These are phyloP conservation scores for Nigrograna mackinnonii DNA, from an alignment of 2,329 filamentous ascomycete genomes.

Conservation along the genomic window DNA sequence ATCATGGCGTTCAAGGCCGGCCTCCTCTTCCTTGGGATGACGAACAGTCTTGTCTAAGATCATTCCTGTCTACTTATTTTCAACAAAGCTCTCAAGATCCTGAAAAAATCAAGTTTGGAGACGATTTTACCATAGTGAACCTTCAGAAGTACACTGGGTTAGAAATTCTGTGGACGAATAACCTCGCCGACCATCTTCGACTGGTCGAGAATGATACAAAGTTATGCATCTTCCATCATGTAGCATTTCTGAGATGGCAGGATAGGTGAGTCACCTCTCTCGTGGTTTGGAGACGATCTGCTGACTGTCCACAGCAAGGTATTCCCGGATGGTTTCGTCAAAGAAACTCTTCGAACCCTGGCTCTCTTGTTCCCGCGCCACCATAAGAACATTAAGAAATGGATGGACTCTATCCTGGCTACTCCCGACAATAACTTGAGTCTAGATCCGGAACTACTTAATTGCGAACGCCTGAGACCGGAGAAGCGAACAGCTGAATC, in stretches of 20 bases:
- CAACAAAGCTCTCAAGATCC: conserved; percentile 7
- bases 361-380: conserved; percentile 41
- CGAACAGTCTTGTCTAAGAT: conserved; percentile 7
- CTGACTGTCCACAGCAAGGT: conserved; percentile 13
- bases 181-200: conserved; percentile 47
- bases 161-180: conserved; percentile 43
- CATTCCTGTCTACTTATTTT: conserved; percentile 8
- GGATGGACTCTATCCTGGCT: conserved; percentile 17
- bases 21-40: background rate
- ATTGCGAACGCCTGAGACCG: conserved; percentile 34
- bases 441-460: conserved; percentile 29
- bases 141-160: conserved; percentile 40
- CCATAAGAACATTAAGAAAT: conserved; percentile 22
- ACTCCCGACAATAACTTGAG: background rate
- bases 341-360: conserved; percentile 44
- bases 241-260: conserved; percentile 34
- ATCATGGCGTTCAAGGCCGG: too few relatives aligned
- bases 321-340: conserved; percentile 32
- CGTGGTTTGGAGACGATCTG: too few relatives aligned
- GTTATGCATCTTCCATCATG: conserved; percentile 47
- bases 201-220: conserved; percentile 42
- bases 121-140: conserved; percentile 18
- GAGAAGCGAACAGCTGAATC: conserved; percentile 36
- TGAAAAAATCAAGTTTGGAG: conserved; percentile 11
- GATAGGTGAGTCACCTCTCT: conserved; percentile 16